Conservation (phyloP, 2,329 filamentous ascomycete genomes). For the Neopestalotiopsis clavispora region DNA sequence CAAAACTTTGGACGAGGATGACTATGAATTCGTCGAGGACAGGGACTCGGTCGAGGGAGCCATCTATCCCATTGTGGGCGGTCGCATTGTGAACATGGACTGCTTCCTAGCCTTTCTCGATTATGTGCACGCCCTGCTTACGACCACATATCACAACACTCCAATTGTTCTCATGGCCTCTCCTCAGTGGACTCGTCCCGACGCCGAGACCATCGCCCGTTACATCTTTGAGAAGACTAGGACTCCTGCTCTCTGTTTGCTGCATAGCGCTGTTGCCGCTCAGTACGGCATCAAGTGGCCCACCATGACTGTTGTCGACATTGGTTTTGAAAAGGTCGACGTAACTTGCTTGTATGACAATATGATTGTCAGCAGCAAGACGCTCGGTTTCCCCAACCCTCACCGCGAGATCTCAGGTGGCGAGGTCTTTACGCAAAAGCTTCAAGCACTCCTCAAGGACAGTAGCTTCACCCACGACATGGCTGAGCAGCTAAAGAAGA, state of each 20-base stretch:
- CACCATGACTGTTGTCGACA: slow-evolving; percentile 85
- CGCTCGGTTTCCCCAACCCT: slow-evolving; percentile 56
- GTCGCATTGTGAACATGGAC: slow-evolving; percentile 86
- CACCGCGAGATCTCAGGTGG: slow-evolving; percentile 71
- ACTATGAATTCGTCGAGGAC: slow-evolving; percentile 83
- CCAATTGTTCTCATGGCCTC: slow-evolving; percentile 90
- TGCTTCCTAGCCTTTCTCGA: slow-evolving; percentile 93
- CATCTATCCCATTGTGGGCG: slow-evolving; percentile 76
- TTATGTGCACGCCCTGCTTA: slow-evolving; percentile 87
- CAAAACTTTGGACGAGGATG: slow-evolving; percentile 56
- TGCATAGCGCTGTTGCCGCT: slow-evolving; percentile 87
- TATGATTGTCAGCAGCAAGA: slow-evolving; percentile 70
- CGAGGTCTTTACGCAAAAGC: slow-evolving; percentile 79
- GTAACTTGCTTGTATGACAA: slow-evolving; percentile 90
- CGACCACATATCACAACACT: slow-evolving; percentile 93
- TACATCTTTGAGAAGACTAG: slow-evolving; percentile 98
- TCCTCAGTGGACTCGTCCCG: slow-evolving; percentile 86
- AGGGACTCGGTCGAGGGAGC: slow-evolving; percentile 86
- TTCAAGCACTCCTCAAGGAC: slow-evolving; percentile 68
- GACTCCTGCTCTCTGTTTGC: slow-evolving; percentile 86
- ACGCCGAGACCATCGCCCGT: slow-evolving; percentile 85
- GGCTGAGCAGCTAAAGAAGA: slow-evolving; percentile 74
- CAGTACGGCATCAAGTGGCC: slow-evolving; percentile 80
- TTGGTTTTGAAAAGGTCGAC: slow-evolving; percentile 91
- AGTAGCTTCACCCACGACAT: slow-evolving; percentile 68